Conservation (phyloP, 2,329 filamentous ascomycete genomes). For the Fusarium albosuccineum region DNA sequence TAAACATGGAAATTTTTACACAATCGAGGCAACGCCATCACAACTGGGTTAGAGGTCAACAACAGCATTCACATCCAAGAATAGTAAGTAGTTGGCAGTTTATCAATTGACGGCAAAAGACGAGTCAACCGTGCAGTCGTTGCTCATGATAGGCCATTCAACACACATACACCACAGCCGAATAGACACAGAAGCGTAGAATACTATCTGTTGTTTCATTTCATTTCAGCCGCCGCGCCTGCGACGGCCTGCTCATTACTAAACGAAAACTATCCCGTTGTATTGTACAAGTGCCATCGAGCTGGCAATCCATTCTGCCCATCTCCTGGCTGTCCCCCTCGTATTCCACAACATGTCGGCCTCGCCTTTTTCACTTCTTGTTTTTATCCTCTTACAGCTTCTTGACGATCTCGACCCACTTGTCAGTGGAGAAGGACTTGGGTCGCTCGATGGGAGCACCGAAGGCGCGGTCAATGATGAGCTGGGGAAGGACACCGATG, state of each 20-base stretch:
- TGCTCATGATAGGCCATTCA: no score
- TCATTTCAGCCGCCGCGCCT: conserved; percentile 42
- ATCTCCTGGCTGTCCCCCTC: conserved; percentile 35
- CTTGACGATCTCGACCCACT: conserved; percentile 93
- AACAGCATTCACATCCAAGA: no score
- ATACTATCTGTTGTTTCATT: conserved; percentile 41
- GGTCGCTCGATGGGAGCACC: conserved; percentile 98
- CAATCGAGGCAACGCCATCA: conserved; percentile 9
- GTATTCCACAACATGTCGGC: conserved; percentile 30
- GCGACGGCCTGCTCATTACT: conserved; percentile 47
- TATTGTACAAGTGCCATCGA: conserved; percentile 47
- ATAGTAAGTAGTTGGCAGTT: no score
- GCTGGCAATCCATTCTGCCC: conserved; percentile 40
- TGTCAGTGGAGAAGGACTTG: conserved; percentile 98
- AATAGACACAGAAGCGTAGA: background rate
- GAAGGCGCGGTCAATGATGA: conserved; percentile 99
- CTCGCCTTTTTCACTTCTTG: conserved; percentile 27
- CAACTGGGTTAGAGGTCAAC: background rate
- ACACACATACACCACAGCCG: no score
- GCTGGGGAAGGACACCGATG: conserved; percentile 97
- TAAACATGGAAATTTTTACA: conserved; percentile 6
- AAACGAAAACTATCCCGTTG: conserved; percentile 47
- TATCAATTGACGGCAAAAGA: no score
- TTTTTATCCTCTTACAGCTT: conserved; percentile 76
- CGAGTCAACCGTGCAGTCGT: no score